These are phyloP conservation scores for Pouteria glomerata DNA, from an alignment of 148 eudicot species.

Conservation along the genomic window DNA sequence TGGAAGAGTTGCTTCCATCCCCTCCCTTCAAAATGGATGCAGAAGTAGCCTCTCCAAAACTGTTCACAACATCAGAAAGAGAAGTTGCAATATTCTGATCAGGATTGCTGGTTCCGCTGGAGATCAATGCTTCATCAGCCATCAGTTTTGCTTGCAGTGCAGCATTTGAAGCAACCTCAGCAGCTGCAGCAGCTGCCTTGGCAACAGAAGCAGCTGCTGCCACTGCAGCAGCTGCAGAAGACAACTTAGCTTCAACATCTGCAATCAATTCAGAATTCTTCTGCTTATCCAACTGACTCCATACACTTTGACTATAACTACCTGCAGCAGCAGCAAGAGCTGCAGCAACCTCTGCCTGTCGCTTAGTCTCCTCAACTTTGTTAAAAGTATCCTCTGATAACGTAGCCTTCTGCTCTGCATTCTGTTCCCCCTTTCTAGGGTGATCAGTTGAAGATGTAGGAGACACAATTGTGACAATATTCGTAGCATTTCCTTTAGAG, in stretches of 20 bases:
- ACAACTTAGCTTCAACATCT: slow-evolving; percentile 64
- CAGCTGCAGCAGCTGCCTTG: slow-evolving; percentile 93
- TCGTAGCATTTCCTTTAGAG: slow-evolving; percentile 30
- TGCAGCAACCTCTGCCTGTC: slow-evolving; percentile 74
- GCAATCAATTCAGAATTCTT: slow-evolving; percentile 47
- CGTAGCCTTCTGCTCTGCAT: slow-evolving; percentile 24
- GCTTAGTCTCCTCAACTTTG: slow-evolving; percentile 68
- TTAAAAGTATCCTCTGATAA: slow-evolving; percentile 36
- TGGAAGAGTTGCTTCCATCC: slow-evolving; percentile 35
- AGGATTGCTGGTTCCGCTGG: slow-evolving; percentile 19
- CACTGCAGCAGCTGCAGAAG: slow-evolving; percentile 75
- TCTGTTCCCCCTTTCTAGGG: slow-evolving; percentile 22
- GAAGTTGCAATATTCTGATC: slow-evolving; percentile 11
- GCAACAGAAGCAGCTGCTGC: slow-evolving; percentile 93
- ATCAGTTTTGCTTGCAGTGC: slow-evolving; percentile 74
- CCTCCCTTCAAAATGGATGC: slow-evolving; percentile 48
- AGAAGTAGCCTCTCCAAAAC: slow-evolving; percentile 37
- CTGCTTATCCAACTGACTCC: slow-evolving; percentile 65
- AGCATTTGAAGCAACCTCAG: slow-evolving; percentile 72
- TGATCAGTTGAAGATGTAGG: slow-evolving; percentile 29
- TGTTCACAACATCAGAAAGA: slow-evolving; percentile 18
- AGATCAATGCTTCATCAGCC: slow-evolving; percentile 67
- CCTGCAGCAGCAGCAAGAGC: slow-evolving; percentile 60
- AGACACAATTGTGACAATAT: slow-evolving; percentile 16
- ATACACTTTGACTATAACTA: slow-evolving; percentile 49